Percentiles rank a stretch among this genome's conserved stretches.
phyloP scores from a whole-genome alignment of 1,284 basidiomycete genomes.

The Heimioporus retisporus region DNA sequence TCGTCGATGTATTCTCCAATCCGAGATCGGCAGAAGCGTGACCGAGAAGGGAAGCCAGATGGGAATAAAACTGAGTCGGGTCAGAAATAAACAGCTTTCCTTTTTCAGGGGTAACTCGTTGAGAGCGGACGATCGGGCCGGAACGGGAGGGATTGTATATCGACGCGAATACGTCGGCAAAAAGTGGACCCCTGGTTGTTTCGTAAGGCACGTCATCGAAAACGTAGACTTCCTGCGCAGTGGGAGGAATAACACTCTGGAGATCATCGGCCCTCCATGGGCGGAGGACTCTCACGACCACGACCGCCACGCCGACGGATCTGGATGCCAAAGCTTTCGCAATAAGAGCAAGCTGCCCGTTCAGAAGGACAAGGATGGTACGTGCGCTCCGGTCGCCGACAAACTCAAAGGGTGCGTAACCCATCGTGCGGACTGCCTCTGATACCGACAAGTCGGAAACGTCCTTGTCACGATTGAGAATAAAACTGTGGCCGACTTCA shows the following conservation, averaged over 20 bases:
- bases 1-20: slow-evolving; percentile 45
- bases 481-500: slow-evolving; percentile 69
- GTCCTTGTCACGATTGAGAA: slow-evolving; percentile 39
- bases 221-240: slow-evolving; percentile 70
- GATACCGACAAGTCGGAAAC: slow-evolving; percentile 48
- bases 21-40: slow-evolving; percentile 31
- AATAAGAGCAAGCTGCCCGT: slow-evolving; percentile 74
- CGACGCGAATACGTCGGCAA: slow-evolving; percentile 76
- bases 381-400: slow-evolving; percentile 67
- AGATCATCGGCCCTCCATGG: slow-evolving; percentile 80
- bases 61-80: slow-evolving; percentile 56
- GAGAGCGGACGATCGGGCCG: slow-evolving; percentile 61
- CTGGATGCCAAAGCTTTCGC: slow-evolving; percentile 61
- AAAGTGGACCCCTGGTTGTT: slow-evolving; percentile 72
- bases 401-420: slow-evolving; percentile 78
- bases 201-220: slow-evolving; percentile 79
- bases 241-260: slow-evolving; percentile 64
- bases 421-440: slow-evolving; percentile 61
- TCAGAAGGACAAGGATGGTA: slow-evolving; percentile 71
- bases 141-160: slow-evolving; percentile 56
- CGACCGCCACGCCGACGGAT: slow-evolving; percentile 64
- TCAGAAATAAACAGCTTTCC: slow-evolving; percentile 63
- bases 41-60: slow-evolving; percentile 51
- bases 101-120: slow-evolving; percentile 67
- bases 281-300: slow-evolving; percentile 80